Percentiles rank a stretch among this genome's conserved stretches.
phyloP scores from a whole-genome alignment of 2,329 filamentous ascomycete species.

The Biscogniauxia mediterranea region DNA sequence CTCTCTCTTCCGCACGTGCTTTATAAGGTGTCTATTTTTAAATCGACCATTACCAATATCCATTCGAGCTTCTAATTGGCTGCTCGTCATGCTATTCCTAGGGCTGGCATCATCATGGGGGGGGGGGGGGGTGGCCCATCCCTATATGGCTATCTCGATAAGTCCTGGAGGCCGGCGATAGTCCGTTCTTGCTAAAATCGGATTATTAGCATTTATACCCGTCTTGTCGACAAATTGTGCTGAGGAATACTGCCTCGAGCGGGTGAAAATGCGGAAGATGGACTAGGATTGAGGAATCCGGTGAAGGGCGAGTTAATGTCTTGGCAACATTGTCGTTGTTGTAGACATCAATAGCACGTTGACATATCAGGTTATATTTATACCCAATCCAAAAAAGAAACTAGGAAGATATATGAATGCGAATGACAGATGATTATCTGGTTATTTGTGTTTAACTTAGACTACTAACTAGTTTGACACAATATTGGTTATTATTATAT shows the following conservation, averaged over 20 bases:
- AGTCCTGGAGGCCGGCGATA: neutral
- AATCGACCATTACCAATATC: constrained; percentile 26
- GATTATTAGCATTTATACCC: neutral
- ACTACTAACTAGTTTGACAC: no score
- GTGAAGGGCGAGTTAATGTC: neutral
- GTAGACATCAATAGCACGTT: no score
- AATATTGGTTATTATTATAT: no score
- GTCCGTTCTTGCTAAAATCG: neutral
- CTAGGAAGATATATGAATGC: no score
- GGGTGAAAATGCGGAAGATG: neutral
- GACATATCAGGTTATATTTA: no score
- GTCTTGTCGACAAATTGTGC: neutral
- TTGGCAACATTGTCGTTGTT: neutral
- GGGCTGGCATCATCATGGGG: constrained; percentile 23
- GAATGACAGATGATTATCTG: no score
- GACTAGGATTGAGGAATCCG: neutral
- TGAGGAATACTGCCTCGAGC: neutral
- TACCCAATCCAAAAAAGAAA: no score
- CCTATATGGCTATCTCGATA: neutral
- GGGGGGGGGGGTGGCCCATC: neutral
- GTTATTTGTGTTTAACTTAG: no score
- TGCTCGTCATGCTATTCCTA: constrained; percentile 16
- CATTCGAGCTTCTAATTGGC: constrained; percentile 17
- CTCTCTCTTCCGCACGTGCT: constrained; percentile 12
- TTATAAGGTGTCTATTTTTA: constrained; percentile 31